Percentiles rank a stretch among this genome's conserved stretches.
These are phyloP conservation scores for Microdochium nivale DNA, from an alignment of 2,329 filamentous ascomycete species.

Conservation along the genomic window DNA sequence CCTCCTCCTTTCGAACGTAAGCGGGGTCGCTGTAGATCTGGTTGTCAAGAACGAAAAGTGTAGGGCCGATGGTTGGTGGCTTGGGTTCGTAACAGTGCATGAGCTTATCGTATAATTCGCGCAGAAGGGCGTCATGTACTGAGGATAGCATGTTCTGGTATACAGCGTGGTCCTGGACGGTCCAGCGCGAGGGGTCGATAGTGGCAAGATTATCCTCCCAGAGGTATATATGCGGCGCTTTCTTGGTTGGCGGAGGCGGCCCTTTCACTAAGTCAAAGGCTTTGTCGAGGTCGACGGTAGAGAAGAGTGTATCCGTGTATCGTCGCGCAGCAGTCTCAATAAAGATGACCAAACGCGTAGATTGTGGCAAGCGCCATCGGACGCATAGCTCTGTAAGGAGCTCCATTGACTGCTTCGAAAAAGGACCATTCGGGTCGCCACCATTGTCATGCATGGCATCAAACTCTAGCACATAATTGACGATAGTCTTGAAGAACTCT, in stretches of 20 bases:
- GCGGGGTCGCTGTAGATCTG: slow-evolving; percentile 73
- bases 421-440: slow-evolving; percentile 37
- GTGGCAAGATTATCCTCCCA: slow-evolving; percentile 42
- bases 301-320: slow-evolving; percentile 75
- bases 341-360: slow-evolving; percentile 70
- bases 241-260: slow-evolving; percentile 56
- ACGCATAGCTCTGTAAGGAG: slow-evolving; percentile 77
- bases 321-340: slow-evolving; percentile 80
- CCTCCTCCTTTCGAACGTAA: slow-evolving; percentile 63
- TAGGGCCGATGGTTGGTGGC: slow-evolving; percentile 67
- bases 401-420: slow-evolving; percentile 75
- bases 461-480: slow-evolving; percentile 66
- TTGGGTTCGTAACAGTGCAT: slow-evolving; percentile 87
- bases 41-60: slow-evolving; percentile 72
- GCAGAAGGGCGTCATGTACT: slow-evolving; percentile 72
- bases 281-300: slow-evolving; percentile 71
- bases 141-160: slow-evolving; percentile 69
- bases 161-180: slow-evolving; percentile 55
- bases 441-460: slow-evolving; percentile 49
- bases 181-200: slow-evolving; percentile 57
- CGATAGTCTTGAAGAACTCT: slow-evolving; percentile 72
- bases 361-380: slow-evolving; percentile 83
- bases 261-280: slow-evolving; percentile 78
- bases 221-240: slow-evolving; percentile 46
- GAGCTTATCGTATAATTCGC: slow-evolving; percentile 82